phyloP scores from a whole-genome alignment of 441 rosid genomes.

The Francoa sonchifolia region DNA sequence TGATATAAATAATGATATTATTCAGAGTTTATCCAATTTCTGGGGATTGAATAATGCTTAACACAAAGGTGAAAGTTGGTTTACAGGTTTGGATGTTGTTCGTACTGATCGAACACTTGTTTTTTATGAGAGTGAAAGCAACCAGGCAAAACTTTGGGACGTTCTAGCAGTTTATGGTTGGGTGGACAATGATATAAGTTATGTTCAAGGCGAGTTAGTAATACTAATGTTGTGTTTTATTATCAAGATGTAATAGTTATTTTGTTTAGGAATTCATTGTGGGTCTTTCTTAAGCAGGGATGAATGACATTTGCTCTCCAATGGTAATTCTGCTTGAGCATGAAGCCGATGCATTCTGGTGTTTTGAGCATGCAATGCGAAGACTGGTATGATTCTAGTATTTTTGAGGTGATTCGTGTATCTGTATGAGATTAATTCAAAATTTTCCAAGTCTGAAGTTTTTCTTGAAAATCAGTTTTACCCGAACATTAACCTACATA shows the following conservation, averaged over 20 bases:
- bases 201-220: slow-evolving; percentile 94
- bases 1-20: neutral
- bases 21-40: too few species aligned
- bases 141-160: slow-evolving; percentile 82
- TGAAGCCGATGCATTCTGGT: slow-evolving; percentile 96
- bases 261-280: neutral
- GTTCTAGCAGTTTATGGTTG: slow-evolving; percentile 72
- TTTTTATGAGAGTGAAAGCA: slow-evolving; percentile 56
- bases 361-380: slow-evolving; percentile 89
- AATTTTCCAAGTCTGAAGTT: neutral
- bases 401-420: neutral
- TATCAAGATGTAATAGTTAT: too few species aligned
- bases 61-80: slow-evolving; percentile 9
- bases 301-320: slow-evolving; percentile 93
- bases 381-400: slow-evolving; percentile 45
- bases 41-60: slow-evolving; percentile 5
- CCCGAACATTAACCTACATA: too few species aligned
- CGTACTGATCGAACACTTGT: slow-evolving; percentile 74
- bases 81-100: slow-evolving; percentile 81
- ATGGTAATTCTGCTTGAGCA: slow-evolving; percentile 73
- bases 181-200: slow-evolving; percentile 80
- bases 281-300: slow-evolving; percentile 41
- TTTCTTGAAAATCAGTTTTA: too few species aligned
- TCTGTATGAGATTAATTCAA: too few species aligned
- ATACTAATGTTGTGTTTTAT: too few species aligned